Base-by-base conservation (phyloP, 345 rosid genomes). In the Citrus glauca region DNA sequence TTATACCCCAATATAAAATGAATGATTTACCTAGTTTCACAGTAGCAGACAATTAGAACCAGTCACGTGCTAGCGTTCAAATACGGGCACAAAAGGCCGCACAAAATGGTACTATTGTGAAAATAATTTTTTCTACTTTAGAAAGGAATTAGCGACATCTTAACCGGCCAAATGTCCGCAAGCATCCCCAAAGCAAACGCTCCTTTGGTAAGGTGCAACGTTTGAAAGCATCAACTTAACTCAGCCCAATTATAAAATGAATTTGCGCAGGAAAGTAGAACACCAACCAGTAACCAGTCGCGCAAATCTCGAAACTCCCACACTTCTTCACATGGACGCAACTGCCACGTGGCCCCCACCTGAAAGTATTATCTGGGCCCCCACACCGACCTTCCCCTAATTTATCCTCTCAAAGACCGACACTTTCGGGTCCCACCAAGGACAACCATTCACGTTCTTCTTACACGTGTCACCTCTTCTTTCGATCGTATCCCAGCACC, bases 401-500 rank as follows among this genome's bases (percentile, higher is more conserved):
- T 50, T 71, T 27, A 71, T 77, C 80, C 59, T 8, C 22, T 14
- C 35, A 13, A 17, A 65, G 75, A 45, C 84, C 73, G 81, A 78
- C 87, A 64, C 3, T 13, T 30, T 10, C 6, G 10, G 82, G 84
- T 45, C 84, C 83, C 85, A 56, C 64, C 2, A 1, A n/a, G 67
- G 38, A 79, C 77, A 81, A n/a, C 63, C 48, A 6, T 33, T 74
- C 78, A 81, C 73, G 77, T 28, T 62, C 42, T 27, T n/a, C 14
- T 4, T 71, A 37, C 87, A 84, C 88, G 86, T 74, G 81, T 48
- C 85, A 13, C 0, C 0, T 2, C 14, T 22, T 20, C 32, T 38
- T 76, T 79, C 22, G 82, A 69, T 35, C 32, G 27, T 65, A 57
- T 33, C 42, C 45, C 45, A 20, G 11, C 35, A n/a, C 53, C 20